Percentiles rank a stretch among this genome's conserved stretches.
Conservation (phyloP, 176 grass and related monocot species). For the Phoenix dactylifera region DNA sequence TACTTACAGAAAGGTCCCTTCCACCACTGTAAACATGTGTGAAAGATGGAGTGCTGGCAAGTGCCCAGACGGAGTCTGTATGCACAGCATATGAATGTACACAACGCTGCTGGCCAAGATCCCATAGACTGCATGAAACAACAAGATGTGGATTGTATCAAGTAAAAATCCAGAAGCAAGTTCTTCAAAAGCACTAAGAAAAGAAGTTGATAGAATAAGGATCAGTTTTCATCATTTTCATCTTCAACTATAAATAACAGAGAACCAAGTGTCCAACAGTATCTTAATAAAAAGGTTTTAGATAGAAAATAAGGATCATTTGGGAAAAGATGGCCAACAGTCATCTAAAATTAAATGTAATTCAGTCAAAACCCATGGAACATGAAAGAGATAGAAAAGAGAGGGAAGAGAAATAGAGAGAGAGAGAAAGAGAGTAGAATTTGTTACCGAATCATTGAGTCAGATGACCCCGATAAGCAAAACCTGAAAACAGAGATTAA, state of each 20-base stretch:
- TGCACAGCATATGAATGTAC: conserved; percentile 98
- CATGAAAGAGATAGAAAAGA: too few relatives aligned
- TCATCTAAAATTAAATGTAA: too few relatives aligned
- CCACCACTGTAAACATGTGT: conserved; percentile 98
- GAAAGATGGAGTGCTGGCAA: conserved; percentile 71
- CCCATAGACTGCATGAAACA: conserved; percentile 68
- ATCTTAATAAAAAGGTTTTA: too few relatives aligned
- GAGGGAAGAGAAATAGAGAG: not conserved
- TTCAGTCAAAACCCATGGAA: too few relatives aligned
- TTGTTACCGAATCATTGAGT: conserved; percentile 95
- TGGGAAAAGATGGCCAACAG: too few relatives aligned
- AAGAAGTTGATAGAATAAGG: too few relatives aligned
- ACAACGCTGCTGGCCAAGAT: conserved; percentile 95
- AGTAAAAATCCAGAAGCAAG: not conserved
- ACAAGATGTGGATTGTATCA: not conserved
- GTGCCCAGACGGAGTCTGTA: conserved; percentile 94
- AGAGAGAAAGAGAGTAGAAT: not conserved
- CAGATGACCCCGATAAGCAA: conserved; percentile 91
- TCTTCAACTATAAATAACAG: too few relatives aligned
- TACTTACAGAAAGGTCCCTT: conserved; percentile 89
- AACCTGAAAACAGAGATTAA: conserved; percentile 43
- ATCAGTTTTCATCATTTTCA: too few relatives aligned
- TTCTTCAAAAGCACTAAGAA: not conserved
- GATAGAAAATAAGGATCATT: too few relatives aligned
- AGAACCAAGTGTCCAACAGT: too few relatives aligned